Conservation (phyloP, 1,139 yeast species). For the Suhomyces bribrorum region DNA sequence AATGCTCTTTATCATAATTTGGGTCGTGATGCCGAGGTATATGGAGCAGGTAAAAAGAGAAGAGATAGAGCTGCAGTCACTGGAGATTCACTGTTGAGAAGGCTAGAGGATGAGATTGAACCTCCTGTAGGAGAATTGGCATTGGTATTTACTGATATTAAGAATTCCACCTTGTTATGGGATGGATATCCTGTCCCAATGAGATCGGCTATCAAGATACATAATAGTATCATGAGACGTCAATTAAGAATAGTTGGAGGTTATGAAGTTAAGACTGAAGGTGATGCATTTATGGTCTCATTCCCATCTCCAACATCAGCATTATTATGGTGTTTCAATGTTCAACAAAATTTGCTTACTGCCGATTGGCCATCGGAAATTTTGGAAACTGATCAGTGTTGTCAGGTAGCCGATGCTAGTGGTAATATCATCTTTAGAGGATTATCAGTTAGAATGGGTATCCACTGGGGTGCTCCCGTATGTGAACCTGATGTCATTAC, state of each 20-base stretch:
- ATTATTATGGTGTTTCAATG: constrained; percentile 89
- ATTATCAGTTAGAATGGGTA: constrained; percentile 93
- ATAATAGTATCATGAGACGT: constrained; percentile 91
- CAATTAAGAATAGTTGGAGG: constrained; percentile 93
- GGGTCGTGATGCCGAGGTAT: constrained; percentile 44
- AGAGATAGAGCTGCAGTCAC: constrained; percentile 53
- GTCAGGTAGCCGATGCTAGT: constrained; percentile 70
- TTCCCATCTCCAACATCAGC: constrained; percentile 94
- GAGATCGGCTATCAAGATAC: constrained; percentile 95
- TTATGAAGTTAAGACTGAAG: constrained; percentile 97
- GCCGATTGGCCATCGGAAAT: constrained; percentile 98
- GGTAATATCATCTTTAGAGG: constrained; percentile 77
- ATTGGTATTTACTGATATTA: constrained; percentile 95
- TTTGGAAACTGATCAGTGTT: constrained; percentile 80
- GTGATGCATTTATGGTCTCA: constrained; percentile 99
- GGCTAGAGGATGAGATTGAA: constrained; percentile 87
- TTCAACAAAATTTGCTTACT: constrained; percentile 75
- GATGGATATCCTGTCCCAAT: constrained; percentile 90
- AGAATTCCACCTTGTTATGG: constrained; percentile 92
- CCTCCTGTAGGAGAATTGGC: constrained; percentile 96
- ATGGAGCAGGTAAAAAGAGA: constrained; percentile 53
- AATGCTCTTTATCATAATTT: constrained; percentile 42
- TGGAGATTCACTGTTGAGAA: constrained; percentile 79
- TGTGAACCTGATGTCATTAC: constrained; percentile 95
- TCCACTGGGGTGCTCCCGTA: constrained; percentile 97